Base-by-base conservation (phyloP, 176 grass and related monocot species). In the Oropetium thomaeum region DNA sequence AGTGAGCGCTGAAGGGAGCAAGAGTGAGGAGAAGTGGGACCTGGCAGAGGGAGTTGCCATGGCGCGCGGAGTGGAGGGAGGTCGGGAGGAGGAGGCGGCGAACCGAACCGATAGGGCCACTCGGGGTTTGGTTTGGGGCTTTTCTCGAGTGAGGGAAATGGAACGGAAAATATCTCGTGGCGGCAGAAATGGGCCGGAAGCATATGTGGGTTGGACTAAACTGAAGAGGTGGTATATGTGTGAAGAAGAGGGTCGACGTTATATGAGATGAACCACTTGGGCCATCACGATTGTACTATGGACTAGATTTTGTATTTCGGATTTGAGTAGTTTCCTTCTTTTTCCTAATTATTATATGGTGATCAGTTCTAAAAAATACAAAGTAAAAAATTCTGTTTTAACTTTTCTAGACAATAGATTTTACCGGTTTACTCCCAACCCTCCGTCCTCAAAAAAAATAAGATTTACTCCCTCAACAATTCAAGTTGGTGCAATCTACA, bases 121-220 rank as follows among this genome's bases (percentile, higher is more conserved):
- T 12, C 27, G 22, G 49, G 34, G 9, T 11, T 38, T 15, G 31
- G 31, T 11, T 27, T 42, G 37, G 38, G 35, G 1, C 12, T 43
- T 63, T 45, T 7, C 54, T 25, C 33, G 47, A 66, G 8, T 48
- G 70, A 57, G 59, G 5, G 12, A 65, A 73, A 10, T 28, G 27
- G 12, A 72, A 82, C 22, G 31, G 20, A 75, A 83, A 83, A 70
- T 62, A 77, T 83, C 65, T 77, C 23, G 11, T n/a, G n/a, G n/a
- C n/a, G n/a, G n/a, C n/a, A n/a, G n/a, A n/a, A n/a, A n/a, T 74
- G 62, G 71, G 39, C 80, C 38, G 4, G 14, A 45, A 37, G 28
- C 2, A n/a, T 5, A 20, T 34, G 2, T 44, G 17, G 10, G 1
- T 41, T 2, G 2, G 59, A 25, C 49, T 9, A n/a, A n/a, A 4